Conservation (phyloP, 2,329 filamentous ascomycete species). For the Pseudodiploospora longispora region DNA sequence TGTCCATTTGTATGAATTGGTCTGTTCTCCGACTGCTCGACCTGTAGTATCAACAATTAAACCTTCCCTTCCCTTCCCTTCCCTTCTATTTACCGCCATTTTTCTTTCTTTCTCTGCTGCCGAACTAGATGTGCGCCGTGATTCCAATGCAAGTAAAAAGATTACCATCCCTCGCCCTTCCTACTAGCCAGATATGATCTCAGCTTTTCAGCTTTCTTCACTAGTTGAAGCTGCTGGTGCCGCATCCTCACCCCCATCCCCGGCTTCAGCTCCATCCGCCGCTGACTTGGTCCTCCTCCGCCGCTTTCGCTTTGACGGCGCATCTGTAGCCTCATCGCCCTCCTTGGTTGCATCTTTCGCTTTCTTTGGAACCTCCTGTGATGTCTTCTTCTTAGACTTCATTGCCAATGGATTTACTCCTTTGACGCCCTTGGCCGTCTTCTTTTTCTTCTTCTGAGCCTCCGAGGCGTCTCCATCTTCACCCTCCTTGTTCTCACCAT, state of each 20-base stretch:
- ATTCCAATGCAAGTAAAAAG: too few species aligned
- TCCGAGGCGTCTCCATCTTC: conserved; percentile 31
- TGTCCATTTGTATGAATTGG: too few species aligned
- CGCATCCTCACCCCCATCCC: conserved; percentile 9
- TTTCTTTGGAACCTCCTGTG: conserved; percentile 14
- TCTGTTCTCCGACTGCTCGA: too few species aligned
- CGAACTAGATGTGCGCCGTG: too few species aligned
- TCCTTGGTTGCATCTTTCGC: conserved; percentile 19
- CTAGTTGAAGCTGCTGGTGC: conserved; percentile 8
- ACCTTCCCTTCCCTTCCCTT: too few species aligned
- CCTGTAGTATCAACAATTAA: too few species aligned
- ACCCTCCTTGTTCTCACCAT: conserved; percentile 12
- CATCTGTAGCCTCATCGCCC: conserved; percentile 15
- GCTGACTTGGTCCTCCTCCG: conserved; percentile 22
- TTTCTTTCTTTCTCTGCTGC: too few species aligned
- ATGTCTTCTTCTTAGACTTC: conserved; percentile 57
- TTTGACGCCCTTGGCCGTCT: conserved; percentile 49
- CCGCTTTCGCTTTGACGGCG: conserved; percentile 22
- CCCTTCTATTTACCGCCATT: too few species aligned
- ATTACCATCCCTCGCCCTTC: too few species aligned
- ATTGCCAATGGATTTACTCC: conserved; percentile 64
- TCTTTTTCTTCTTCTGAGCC: conserved; percentile 28
- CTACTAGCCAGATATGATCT: too few species aligned
- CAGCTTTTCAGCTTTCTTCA: conserved; percentile 13
- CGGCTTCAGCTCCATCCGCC: conserved; percentile 8